phyloP scores from a whole-genome alignment of 768 basidiomycete species.

The Rubroboletus satanas region DNA sequence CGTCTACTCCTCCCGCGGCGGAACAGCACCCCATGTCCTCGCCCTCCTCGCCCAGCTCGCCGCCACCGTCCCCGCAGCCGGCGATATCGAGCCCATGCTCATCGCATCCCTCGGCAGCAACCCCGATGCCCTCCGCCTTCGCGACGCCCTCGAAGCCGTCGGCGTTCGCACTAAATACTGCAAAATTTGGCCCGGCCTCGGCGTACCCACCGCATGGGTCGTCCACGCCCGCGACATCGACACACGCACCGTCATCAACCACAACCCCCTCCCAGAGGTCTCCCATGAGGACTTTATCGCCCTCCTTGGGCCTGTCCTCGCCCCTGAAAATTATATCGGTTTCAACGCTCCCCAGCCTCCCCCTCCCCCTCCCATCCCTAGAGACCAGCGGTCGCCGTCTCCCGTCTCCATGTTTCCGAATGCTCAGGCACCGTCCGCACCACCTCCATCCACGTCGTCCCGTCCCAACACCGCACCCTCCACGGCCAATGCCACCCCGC shows the following conservation, averaged over 20 bases:
- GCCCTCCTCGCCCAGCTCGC: constrained; percentile 68
- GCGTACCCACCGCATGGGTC: constrained; percentile 81
- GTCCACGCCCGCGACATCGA: constrained; percentile 67
- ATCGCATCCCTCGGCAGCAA: constrained; percentile 73
- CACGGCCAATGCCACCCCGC: constrained; percentile 15
- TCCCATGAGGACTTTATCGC: constrained; percentile 85
- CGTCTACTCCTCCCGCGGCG: constrained; percentile 64
- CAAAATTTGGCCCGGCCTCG: constrained; percentile 66
- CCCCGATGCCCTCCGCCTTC: constrained; percentile 60
- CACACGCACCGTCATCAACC: constrained; percentile 71
- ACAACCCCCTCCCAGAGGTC: constrained; percentile 83
- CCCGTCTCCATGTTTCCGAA: constrained; percentile 31
- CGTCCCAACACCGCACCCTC: constrained; percentile 32
- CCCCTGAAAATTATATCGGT: constrained; percentile 70
- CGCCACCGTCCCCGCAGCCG: constrained; percentile 23
- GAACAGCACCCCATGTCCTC: constrained; percentile 66
- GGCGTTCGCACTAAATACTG: constrained; percentile 70
- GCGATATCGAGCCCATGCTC: constrained; percentile 49
- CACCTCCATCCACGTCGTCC: constrained; percentile 33
- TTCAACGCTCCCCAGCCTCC: constrained; percentile 17
- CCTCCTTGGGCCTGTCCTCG: constrained; percentile 73
- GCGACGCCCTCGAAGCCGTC: constrained; percentile 60
- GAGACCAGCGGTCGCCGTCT: constrained; percentile 22
- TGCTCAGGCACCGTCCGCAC: constrained; percentile 22
- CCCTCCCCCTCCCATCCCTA: constrained; percentile 17